phyloP scores from a whole-genome alignment of 495 filamentous ascomycete genomes.

The Venustampulla echinocandica region DNA sequence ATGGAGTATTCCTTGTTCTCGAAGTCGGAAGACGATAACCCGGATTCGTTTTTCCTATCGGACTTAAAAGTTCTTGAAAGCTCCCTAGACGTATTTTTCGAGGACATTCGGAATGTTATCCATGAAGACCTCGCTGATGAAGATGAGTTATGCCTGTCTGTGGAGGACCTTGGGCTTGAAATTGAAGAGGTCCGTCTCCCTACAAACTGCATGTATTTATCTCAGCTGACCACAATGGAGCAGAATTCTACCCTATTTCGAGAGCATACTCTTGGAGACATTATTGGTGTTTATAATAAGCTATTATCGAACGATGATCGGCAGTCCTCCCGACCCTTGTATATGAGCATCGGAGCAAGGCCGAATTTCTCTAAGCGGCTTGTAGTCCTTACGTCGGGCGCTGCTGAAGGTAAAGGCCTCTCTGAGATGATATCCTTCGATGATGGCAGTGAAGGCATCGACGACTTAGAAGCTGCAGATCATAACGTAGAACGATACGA shows the following conservation, averaged over 20 bases:
- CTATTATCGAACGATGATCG: constrained; percentile 53
- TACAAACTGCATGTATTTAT: not conserved
- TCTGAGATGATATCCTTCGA: constrained; percentile 35
- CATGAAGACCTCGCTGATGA: constrained; percentile 53
- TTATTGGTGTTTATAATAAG: constrained; percentile 49
- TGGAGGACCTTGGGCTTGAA: constrained; percentile 60
- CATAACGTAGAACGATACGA: constrained; percentile 1
- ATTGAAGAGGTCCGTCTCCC: constrained; percentile 56
- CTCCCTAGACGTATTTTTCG: constrained; percentile 51
- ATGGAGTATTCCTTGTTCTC: constrained; percentile 66
- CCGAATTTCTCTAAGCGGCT: constrained; percentile 43
- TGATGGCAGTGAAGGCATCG: constrained; percentile 24
- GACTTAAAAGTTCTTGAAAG: constrained; percentile 52
- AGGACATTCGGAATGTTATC: constrained; percentile 57
- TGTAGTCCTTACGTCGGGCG: constrained; percentile 32
- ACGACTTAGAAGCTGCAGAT: constrained; percentile 1
- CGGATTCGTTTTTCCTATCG: constrained; percentile 65
- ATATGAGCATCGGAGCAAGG: constrained; percentile 44
- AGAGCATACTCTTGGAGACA: constrained; percentile 40
- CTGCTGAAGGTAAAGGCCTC: constrained; percentile 49
- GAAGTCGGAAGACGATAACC: constrained; percentile 50
- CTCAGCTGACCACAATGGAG: constrained; percentile 29
- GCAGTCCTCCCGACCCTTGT: constrained; percentile 45
- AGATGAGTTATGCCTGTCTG: constrained; percentile 60
- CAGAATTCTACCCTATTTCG: constrained; percentile 18